These are phyloP conservation scores for Vanrija humicola DNA, from an alignment of 1,284 basidiomycete genomes.

Conservation along the genomic window DNA sequence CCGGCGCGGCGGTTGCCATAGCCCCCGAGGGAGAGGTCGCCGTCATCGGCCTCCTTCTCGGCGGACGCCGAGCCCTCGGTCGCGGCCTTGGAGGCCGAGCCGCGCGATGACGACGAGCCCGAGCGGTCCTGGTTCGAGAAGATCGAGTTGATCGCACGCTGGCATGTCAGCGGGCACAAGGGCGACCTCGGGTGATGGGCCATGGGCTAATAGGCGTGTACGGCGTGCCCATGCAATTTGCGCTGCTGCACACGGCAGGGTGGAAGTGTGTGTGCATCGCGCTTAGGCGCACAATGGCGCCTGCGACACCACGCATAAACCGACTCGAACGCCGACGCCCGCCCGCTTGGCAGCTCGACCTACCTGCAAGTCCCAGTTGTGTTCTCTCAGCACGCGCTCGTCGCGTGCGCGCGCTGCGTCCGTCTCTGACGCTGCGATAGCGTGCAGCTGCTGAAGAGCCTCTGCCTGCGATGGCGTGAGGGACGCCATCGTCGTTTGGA, in stretches of 20 bases:
- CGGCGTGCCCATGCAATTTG: too few species aligned
- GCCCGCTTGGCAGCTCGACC: slow-evolving; percentile 10
- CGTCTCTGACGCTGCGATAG: slow-evolving; percentile 43
- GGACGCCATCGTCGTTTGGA: slow-evolving; percentile 10
- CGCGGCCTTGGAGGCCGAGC: slow-evolving; percentile 5
- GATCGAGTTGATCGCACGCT: slow-evolving; percentile 38
- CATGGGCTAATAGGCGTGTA: too few species aligned
- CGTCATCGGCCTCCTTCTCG: slow-evolving; percentile 15
- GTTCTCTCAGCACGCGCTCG: slow-evolving; percentile 41
- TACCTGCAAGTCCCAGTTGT: slow-evolving; percentile 48
- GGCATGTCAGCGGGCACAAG: background rate
- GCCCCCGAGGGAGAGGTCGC: slow-evolving; percentile 6
- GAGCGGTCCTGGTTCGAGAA: slow-evolving; percentile 17
- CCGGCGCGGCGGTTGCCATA: background rate
- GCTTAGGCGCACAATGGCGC: too few species aligned
- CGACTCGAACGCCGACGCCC: too few species aligned
- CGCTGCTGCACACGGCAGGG: too few species aligned
- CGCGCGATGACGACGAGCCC: background rate
- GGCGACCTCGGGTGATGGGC: too few species aligned
- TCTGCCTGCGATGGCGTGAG: slow-evolving; percentile 30
- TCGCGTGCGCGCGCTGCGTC: slow-evolving; percentile 35
- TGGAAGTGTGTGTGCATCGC: too few species aligned
- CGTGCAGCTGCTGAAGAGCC: slow-evolving; percentile 41
- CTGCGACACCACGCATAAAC: too few species aligned
- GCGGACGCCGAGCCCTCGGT: slow-evolving; percentile 13